Evolutionary conservation across 805 yeast genomes (phyloP).

Genomic region (Maudiozyma barnettii): DNA sequence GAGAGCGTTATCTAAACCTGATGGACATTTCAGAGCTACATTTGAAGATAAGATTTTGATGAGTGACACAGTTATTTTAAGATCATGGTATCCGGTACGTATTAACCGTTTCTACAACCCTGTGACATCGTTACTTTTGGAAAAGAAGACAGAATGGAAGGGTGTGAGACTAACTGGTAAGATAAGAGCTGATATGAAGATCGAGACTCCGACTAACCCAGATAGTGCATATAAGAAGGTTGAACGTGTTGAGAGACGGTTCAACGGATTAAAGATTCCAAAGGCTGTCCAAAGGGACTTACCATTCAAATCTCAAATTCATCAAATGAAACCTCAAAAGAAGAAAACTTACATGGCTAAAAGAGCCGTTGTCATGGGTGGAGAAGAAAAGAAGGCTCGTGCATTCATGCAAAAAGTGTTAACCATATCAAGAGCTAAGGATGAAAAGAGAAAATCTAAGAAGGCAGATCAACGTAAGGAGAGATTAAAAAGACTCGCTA

Average conservation of each 20-base stretch:
- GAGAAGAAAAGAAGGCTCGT: slow-evolving; percentile 89
- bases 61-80: slow-evolving; percentile 80
- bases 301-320: slow-evolving; percentile 89
- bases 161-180: slow-evolving; percentile 96
- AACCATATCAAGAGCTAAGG: slow-evolving; percentile 80
- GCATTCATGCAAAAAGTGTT: slow-evolving; percentile 78
- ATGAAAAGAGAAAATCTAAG: slow-evolving; percentile 60
- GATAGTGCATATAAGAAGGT: slow-evolving; percentile 55
- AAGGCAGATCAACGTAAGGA: slow-evolving; percentile 69
- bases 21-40: slow-evolving; percentile 91
- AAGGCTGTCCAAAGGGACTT: slow-evolving; percentile 61
- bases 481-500: slow-evolving; percentile 65
- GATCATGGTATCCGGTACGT: slow-evolving; percentile 95
- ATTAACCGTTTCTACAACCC: slow-evolving; percentile 91
- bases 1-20: slow-evolving; percentile 87
- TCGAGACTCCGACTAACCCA: slow-evolving; percentile 51
- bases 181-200: slow-evolving; percentile 65
- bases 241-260: slow-evolving; percentile 74
- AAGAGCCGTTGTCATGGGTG: slow-evolving; percentile 88
- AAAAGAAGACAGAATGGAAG: slow-evolving; percentile 78
- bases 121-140: slow-evolving; percentile 76
- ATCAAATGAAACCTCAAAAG: slow-evolving; percentile 79
- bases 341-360: slow-evolving; percentile 73
- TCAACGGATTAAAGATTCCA: slow-evolving; percentile 85
- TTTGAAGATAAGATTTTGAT: slow-evolving; percentile 90